Percentiles rank a stretch among this genome's conserved stretches.
Evolutionary conservation across 1,284 basidiomycete genomes (phyloP).

Genomic region (Anthracocystis setariae): DNA sequence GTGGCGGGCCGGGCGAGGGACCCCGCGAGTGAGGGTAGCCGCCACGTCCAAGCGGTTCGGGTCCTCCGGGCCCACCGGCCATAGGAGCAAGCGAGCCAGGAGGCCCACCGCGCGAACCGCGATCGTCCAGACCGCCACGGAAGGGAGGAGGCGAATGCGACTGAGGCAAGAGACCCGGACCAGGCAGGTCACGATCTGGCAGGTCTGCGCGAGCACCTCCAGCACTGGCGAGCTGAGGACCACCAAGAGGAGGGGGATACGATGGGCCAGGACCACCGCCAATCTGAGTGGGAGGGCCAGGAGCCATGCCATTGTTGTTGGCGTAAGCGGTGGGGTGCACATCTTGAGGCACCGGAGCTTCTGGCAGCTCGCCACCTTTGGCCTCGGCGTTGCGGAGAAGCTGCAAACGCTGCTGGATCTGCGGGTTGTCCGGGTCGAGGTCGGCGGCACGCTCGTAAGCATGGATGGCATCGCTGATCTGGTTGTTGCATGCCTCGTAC

Average conservation of each 20-base stretch:
- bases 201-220: slow-evolving; percentile 32
- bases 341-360: slow-evolving; percentile 88
- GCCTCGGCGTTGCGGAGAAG: slow-evolving; percentile 83
- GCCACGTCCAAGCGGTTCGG: slow-evolving; percentile 23
- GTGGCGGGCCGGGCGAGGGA: slow-evolving; percentile 40
- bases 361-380: slow-evolving; percentile 79
- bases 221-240: slow-evolving; percentile 47
- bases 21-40: slow-evolving; percentile 46
- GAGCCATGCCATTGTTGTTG: slow-evolving; percentile 51
- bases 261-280: slow-evolving; percentile 43
- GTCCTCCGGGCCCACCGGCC: slow-evolving; percentile 32
- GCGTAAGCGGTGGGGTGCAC: slow-evolving; percentile 90
- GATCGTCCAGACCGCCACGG: slow-evolving; percentile 52
- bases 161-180: slow-evolving; percentile 46
- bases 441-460: slow-evolving; percentile 75
- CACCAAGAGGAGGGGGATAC: slow-evolving; percentile 36
- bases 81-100: slow-evolving; percentile 42
- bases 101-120: slow-evolving; percentile 42
- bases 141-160: slow-evolving; percentile 53
- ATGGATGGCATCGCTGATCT: slow-evolving; percentile 97
- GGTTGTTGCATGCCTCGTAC: slow-evolving; percentile 99
- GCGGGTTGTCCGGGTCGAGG: slow-evolving; percentile 63
- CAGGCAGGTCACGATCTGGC: slow-evolving; percentile 51
- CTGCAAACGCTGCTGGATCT: slow-evolving; percentile 62
- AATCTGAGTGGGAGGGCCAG: slow-evolving; percentile 57